Conservation (phyloP, 306 rosid species). For the Pyrus bretschneideri region DNA sequence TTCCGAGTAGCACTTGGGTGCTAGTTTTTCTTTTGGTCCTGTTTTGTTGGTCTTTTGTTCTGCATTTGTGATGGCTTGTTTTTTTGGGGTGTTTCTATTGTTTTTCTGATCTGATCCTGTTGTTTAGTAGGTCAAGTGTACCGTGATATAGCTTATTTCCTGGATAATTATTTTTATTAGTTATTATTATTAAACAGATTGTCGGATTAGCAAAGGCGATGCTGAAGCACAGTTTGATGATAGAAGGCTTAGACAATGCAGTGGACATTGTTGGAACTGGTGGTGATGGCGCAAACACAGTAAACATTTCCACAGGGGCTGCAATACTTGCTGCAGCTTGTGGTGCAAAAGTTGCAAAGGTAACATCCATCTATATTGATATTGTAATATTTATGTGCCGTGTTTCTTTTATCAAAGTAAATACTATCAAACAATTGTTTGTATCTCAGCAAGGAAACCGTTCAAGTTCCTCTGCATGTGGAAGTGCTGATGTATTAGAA, state of each 20-base stretch:
- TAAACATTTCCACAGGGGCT: constrained; percentile 88
- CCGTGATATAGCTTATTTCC: not conserved
- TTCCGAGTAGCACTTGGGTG: not conserved
- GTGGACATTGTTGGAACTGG: constrained; percentile 99
- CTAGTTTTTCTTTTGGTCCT: not conserved
- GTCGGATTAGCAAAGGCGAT: constrained; percentile 89
- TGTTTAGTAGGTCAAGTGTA: not conserved
- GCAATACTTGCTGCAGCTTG: constrained; percentile 94
- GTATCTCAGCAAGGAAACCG: constrained; percentile 85
- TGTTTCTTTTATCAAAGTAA: not conserved
- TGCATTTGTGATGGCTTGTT: not conserved
- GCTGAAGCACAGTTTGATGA: constrained; percentile 63
- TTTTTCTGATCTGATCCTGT: not conserved
- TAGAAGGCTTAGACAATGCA: constrained; percentile 70
- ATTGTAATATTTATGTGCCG: not conserved
- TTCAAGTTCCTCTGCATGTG: constrained; percentile 92
- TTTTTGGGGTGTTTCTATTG: not conserved
- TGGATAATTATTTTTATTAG: not conserved
- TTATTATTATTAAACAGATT: constrained; percentile 37
- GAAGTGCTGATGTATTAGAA: constrained; percentile 95
- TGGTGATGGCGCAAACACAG: constrained; percentile 92
- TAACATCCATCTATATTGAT: constrained; percentile 2
- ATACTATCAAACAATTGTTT: not conserved
- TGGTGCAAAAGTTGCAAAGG: constrained; percentile 95
- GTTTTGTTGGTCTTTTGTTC: not conserved